These are phyloP conservation scores for Citrus maxima DNA, from an alignment of 345 rosid genomes.

Conservation along the genomic window DNA sequence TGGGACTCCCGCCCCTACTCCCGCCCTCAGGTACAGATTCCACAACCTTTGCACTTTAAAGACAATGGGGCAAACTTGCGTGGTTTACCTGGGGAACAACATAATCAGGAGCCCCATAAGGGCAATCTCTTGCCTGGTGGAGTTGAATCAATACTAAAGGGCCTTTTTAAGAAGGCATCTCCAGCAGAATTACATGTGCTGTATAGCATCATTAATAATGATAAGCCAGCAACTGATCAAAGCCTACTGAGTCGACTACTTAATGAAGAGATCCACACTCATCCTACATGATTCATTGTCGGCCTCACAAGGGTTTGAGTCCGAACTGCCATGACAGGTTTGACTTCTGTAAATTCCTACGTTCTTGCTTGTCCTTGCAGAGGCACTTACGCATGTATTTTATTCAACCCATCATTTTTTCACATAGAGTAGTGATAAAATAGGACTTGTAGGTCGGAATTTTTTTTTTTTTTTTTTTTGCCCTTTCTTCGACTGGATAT, in stretches of 20 bases:
- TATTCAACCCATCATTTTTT: conserved; percentile 25
- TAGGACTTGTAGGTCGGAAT: conserved; percentile 4
- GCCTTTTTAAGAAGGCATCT: conserved; percentile 72
- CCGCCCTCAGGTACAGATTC: conserved; percentile 69
- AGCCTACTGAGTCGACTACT: conserved; percentile 47
- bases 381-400: background rate
- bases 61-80: conserved; percentile 20
- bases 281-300: conserved; percentile 35
- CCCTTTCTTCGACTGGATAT: background rate
- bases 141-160: conserved; percentile 39
- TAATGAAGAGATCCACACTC: conserved; percentile 53
- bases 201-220: conserved; percentile 34
- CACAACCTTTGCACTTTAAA: conserved; percentile 38
- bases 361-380: background rate
- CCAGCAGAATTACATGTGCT: conserved; percentile 57
- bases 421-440: background rate
- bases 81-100: conserved; percentile 23
- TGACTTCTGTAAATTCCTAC: conserved; percentile 33
- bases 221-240: conserved; percentile 29
- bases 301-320: conserved; percentile 11
- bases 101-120: conserved; percentile 15
- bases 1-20: conserved; percentile 98
- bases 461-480: background rate
- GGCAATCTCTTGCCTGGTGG: conserved; percentile 30
- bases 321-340: background rate